Percentiles rank a stretch among this genome's conserved stretches.
These are phyloP conservation scores for Yamadazyma oceani DNA, from an alignment of 1,139 yeast species.

Conservation along the genomic window DNA sequence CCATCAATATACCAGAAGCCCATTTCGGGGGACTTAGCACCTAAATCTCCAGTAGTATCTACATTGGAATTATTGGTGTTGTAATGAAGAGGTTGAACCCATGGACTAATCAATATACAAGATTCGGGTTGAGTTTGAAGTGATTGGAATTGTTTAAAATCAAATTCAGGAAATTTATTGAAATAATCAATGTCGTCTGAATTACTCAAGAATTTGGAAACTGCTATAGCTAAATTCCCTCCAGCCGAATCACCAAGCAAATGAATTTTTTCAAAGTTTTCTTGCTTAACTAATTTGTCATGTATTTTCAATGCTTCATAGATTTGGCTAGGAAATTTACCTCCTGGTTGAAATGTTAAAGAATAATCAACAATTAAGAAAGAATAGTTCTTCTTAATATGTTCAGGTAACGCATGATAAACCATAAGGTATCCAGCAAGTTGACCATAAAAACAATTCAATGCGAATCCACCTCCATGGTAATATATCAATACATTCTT, in stretches of 20 bases:
- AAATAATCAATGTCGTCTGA: slow-evolving; percentile 31
- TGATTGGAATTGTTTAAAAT: slow-evolving; percentile 11
- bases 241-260: slow-evolving; percentile 52
- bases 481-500: slow-evolving; percentile 19
- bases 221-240: slow-evolving; percentile 35
- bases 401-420: slow-evolving; percentile 23
- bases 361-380: slow-evolving; percentile 40
- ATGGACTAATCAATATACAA: slow-evolving; percentile 41
- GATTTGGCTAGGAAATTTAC: slow-evolving; percentile 41
- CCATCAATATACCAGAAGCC: slow-evolving; percentile 32
- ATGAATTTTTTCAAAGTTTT: slow-evolving; percentile 29
- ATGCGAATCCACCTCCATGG: slow-evolving; percentile 47
- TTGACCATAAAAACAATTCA: slow-evolving; percentile 30
- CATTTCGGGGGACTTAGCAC: slow-evolving; percentile 26
- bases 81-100: slow-evolving; percentile 33
- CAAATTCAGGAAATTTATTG: slow-evolving; percentile 12
- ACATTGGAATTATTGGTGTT: slow-evolving; percentile 21
- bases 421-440: slow-evolving; percentile 25
- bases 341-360: slow-evolving; percentile 25
- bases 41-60: slow-evolving; percentile 33
- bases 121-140: slow-evolving; percentile 29
- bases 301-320: slow-evolving; percentile 32
- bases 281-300: slow-evolving; percentile 25
- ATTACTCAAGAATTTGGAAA: slow-evolving; percentile 34
- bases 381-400: slow-evolving; percentile 19